Percentiles rank a stretch among this genome's conserved stretches.
phyloP scores from a whole-genome alignment of 148 eudicot species.

The Vaccinium myrtillus region DNA sequence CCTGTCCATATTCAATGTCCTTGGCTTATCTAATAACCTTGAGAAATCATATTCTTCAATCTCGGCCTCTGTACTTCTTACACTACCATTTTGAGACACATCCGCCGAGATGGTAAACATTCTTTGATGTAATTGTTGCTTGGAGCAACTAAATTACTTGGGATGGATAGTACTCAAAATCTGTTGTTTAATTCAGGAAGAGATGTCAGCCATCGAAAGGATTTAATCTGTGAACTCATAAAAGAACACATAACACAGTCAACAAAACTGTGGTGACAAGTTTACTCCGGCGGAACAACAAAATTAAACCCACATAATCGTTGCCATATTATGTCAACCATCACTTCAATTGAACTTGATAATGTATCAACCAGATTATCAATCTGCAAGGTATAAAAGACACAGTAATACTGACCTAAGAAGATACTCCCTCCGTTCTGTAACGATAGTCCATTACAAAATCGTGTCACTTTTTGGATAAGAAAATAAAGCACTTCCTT shows the following conservation, averaged over 20 bases:
- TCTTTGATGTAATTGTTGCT: not conserved
- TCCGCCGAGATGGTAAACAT: slow-evolving; percentile 45
- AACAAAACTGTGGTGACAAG: not conserved
- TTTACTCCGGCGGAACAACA: not conserved
- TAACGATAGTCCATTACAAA: not conserved
- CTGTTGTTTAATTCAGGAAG: slow-evolving; percentile 12
- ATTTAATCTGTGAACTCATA: not conserved
- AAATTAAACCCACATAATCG: not conserved
- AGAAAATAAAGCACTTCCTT: not conserved
- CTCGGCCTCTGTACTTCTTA: slow-evolving; percentile 39
- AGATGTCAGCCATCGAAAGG: not conserved
- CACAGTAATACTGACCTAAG: not conserved
- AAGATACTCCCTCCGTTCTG: not conserved
- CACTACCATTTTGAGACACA: slow-evolving; percentile 48
- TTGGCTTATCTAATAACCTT: slow-evolving; percentile 52
- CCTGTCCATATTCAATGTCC: slow-evolving; percentile 58
- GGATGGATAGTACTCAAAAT: slow-evolving; percentile 15
- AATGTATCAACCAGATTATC: not conserved
- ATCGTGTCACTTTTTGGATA: not conserved
- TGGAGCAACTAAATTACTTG: not conserved
- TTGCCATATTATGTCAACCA: not conserved
- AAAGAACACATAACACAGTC: not conserved
- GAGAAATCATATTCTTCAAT: slow-evolving; percentile 61
- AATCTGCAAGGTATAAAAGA: not conserved
- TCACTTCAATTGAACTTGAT: not conserved